A percentile compares a stretch with the other conserved stretches of the same genome.
Evolutionary conservation across 2,329 filamentous ascomycete species (phyloP).

Genomic region (Pestalotiopsis sp.): DNA sequence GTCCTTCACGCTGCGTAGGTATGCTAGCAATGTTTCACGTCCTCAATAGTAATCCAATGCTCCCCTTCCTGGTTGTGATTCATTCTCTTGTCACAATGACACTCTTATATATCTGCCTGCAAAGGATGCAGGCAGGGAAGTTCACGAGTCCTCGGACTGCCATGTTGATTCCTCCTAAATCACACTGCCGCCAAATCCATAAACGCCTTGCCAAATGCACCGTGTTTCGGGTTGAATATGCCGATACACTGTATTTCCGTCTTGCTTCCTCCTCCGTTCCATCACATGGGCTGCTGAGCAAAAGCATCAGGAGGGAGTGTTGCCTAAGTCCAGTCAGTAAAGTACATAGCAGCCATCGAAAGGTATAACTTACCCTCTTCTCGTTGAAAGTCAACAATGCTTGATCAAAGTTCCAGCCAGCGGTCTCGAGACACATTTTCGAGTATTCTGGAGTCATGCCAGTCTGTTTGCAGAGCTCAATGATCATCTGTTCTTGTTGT

Average conservation of each 20-base stretch:
- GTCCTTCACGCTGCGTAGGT: background rate
- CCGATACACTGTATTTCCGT: background rate
- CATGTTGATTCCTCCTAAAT: background rate
- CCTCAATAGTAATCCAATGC: background rate
- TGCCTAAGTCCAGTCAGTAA: background rate
- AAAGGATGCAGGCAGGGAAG: no score
- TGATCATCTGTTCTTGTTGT: slow-evolving; percentile 68
- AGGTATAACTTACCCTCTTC: slow-evolving; percentile 60
- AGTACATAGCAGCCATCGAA: background rate
- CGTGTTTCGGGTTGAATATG: background rate
- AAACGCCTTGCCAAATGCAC: slow-evolving; percentile 15
- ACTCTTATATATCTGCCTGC: background rate
- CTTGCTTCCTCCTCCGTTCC: background rate
- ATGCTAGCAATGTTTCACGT: background rate
- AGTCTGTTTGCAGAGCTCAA: slow-evolving; percentile 74
- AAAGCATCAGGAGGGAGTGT: slow-evolving; percentile 13
- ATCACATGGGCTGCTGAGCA: background rate
- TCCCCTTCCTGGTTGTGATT: background rate
- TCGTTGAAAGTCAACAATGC: slow-evolving; percentile 75
- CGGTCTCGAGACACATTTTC: slow-evolving; percentile 76
- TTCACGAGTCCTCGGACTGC: background rate
- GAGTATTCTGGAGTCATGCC: slow-evolving; percentile 80
- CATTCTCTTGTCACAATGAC: background rate
- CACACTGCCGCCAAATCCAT: background rate
- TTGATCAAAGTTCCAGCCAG: slow-evolving; percentile 75